Conservation (phyloP, 768 basidiomycete genomes). For the Psilocybe subaeruginosa region DNA sequence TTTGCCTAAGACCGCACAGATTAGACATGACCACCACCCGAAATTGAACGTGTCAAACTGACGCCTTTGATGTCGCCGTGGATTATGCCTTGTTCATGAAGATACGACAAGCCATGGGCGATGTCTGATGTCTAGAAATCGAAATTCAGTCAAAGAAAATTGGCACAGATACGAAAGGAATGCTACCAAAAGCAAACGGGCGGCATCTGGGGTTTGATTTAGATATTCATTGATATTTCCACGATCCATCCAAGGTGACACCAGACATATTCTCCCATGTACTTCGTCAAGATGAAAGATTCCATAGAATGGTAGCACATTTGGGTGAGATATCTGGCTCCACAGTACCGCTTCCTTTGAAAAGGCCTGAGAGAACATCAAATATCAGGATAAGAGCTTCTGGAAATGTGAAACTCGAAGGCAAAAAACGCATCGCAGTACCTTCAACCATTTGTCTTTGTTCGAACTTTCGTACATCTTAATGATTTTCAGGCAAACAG, state of each 20-base stretch:
- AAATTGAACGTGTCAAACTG: not conserved
- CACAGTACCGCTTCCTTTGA: constrained; percentile 33
- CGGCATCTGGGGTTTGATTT: constrained; percentile 13
- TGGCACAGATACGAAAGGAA: not conserved
- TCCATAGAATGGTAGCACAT: constrained; percentile 43
- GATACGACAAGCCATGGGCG: constrained; percentile 32
- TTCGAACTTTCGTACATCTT: constrained; percentile 25
- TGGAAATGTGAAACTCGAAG: not conserved
- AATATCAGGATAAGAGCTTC: not conserved
- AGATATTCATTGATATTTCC: constrained; percentile 35
- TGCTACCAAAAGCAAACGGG: constrained; percentile 19
- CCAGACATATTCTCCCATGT: constrained; percentile 32
- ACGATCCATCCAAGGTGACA: constrained; percentile 42
- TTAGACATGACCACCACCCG: not conserved
- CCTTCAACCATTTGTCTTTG: constrained; percentile 25
- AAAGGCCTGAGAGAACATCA: constrained; percentile 21
- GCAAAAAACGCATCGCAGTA: constrained; percentile 6
- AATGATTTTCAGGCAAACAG: constrained; percentile 30
- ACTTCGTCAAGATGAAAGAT: constrained; percentile 30
- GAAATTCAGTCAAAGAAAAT: not conserved
- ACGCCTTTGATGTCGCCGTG: constrained; percentile 52
- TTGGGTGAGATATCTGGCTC: constrained; percentile 30
- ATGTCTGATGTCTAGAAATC: constrained; percentile 32
- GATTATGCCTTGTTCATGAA: constrained; percentile 37
- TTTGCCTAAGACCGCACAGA: constrained; percentile 35